A percentile compares a stretch with the other conserved stretches of the same genome.
Conservation (phyloP, 2,329 filamentous ascomycete genomes). For the Pseudogymnoascus destructans region DNA sequence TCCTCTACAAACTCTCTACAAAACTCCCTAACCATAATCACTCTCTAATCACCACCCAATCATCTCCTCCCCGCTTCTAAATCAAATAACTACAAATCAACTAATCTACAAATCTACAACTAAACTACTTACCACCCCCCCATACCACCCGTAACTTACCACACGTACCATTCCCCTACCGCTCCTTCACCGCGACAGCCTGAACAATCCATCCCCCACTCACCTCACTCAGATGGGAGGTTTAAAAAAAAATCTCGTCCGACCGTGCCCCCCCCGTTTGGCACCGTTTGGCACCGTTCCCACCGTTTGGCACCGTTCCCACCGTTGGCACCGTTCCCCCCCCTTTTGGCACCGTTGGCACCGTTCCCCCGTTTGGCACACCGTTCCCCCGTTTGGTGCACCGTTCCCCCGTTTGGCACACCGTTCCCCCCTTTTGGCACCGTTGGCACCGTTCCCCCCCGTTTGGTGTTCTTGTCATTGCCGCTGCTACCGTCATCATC, state of each 20-base stretch:
- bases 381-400: no score
- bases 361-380: no score
- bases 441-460: background rate
- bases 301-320: no score
- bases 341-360: no score
- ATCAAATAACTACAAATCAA: background rate
- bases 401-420: no score
- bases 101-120: background rate
- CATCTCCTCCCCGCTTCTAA: background rate
- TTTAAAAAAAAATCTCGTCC: no score
- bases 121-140: background rate
- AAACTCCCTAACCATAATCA: background rate
- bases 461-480: background rate
- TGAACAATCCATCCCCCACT: background rate
- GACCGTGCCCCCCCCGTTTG: no score
- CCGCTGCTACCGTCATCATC: background rate
- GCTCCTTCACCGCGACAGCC: background rate
- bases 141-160: background rate
- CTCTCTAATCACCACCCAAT: background rate
- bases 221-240: no score
- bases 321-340: no score
- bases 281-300: no score
- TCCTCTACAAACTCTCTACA: no score
- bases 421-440: no score
- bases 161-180: background rate